Percentiles rank a stretch among this genome's conserved stretches.
Evolutionary conservation across 1,284 basidiomycete species (phyloP).

Genomic region (Tremellales sp.): DNA sequence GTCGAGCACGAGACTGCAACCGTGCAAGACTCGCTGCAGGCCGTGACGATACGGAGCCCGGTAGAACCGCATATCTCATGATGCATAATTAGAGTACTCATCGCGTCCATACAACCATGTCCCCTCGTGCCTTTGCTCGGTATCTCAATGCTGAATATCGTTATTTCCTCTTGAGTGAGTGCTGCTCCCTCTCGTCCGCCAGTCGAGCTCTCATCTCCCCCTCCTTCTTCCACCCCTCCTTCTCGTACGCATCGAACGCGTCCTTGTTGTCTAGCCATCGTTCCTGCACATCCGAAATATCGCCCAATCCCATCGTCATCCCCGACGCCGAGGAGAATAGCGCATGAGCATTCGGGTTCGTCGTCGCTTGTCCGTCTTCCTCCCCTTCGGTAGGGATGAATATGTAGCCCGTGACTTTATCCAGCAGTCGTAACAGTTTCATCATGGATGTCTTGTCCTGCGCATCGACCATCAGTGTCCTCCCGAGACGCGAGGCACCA

Average conservation of each 20-base stretch:
- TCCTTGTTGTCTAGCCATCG: slow-evolving; percentile 77
- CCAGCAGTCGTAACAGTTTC: slow-evolving; percentile 71
- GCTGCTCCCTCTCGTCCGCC: not conserved
- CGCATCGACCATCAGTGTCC: not conserved
- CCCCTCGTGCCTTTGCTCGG: too few species aligned
- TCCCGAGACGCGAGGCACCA: not conserved
- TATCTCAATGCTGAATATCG: too few species aligned
- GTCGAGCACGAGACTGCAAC: too few species aligned
- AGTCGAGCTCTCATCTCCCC: slow-evolving; percentile 31
- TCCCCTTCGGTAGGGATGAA: slow-evolving; percentile 58
- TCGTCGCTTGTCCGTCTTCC: slow-evolving; percentile 53
- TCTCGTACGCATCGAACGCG: slow-evolving; percentile 73
- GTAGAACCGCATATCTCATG: too few species aligned
- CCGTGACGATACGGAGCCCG: too few species aligned
- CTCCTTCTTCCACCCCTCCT: slow-evolving; percentile 50
- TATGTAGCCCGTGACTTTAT: slow-evolving; percentile 84
- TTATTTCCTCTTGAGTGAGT: too few species aligned
- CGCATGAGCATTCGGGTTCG: slow-evolving; percentile 60
- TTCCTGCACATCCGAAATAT: slow-evolving; percentile 79
- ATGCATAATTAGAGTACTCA: too few species aligned
- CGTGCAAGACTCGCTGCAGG: too few species aligned
- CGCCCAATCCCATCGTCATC: slow-evolving; percentile 54
- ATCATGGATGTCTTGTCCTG: slow-evolving; percentile 92
- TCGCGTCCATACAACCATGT: too few species aligned
- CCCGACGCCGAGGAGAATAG: slow-evolving; percentile 66